A percentile compares a stretch with the other conserved stretches of the same genome.
Evolutionary conservation across 2,329 filamentous ascomycete species (phyloP).

Genomic region (Fusarium xylarioides): DNA sequence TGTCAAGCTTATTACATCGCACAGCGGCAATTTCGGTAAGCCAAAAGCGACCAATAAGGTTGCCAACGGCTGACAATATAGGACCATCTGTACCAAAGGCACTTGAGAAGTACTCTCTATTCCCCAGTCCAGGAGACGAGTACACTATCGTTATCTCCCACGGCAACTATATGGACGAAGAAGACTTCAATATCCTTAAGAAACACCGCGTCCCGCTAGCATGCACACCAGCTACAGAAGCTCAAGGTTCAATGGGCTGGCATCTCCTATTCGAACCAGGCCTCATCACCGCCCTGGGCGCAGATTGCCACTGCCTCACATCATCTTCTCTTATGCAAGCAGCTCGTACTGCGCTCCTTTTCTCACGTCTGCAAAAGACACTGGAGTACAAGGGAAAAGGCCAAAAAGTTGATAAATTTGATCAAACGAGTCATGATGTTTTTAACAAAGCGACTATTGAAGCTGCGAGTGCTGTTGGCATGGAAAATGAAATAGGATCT

Average conservation of each 20-base stretch:
- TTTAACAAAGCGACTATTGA: background rate
- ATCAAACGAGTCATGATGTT: background rate
- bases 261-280: background rate
- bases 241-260: background rate
- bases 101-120: background rate
- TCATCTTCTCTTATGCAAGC: background rate
- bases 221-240: background rate
- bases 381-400: background rate
- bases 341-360: fast-evolving
- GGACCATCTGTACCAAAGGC: background rate
- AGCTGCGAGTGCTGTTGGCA: background rate
- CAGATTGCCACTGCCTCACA: background rate
- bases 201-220: background rate
- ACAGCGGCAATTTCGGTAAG: background rate
- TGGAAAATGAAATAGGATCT: background rate
- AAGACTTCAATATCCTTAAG: background rate
- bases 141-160: background rate
- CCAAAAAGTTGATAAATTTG: background rate
- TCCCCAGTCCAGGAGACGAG: background rate
- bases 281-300: background rate
- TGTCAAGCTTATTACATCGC: background rate
- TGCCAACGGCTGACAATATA: fast-evolving
- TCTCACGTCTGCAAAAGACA: background rate
- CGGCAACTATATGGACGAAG: background rate
- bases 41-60: fast-evolving